Evolutionary conservation across 1,139 yeast species (phyloP), one percentile per base, ranked within the genome.

Genomic region (Candida frijolesensis): DNA sequence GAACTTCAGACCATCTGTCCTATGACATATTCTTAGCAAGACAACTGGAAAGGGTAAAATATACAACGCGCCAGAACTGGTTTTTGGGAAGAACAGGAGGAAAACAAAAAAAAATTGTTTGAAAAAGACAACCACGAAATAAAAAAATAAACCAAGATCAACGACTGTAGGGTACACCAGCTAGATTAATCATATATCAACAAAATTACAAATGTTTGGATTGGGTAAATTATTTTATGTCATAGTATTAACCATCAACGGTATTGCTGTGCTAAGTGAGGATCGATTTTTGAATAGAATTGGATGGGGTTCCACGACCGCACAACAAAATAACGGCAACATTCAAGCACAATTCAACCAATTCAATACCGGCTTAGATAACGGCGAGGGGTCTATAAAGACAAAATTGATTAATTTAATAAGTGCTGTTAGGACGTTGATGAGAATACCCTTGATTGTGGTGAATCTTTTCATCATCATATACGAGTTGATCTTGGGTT

Each of bases 261-360:
- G 80, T 1, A 70, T 76, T 27, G 80, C 80, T 1, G 76, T 76
- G 22, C 68, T 76, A 47, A 75, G 80, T 51, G 81, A 76, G 53
- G 81, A 76, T 58, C 62, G 81, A 44, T 76, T 76, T 54, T 67
- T 76, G 57, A 74, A 75, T 58, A 61, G 81, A 48, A 73, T 76
- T 25, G 81, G 81, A 25, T 75, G 79, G 79, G 70, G 73, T 11
- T 61, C 70, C 29, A 51, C 65, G 19, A 57, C 60, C 16, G 47
- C 58, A 15, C 57, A 25, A 51, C 50, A 42, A 55, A 44, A 43
- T 35, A 43, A 50, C 45, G 45, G 35, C 37, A 51, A 49, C 42
- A 43, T 51, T 27, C 53, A 54, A 30, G 66, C 64, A 41, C 72
- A 65, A 54, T 70, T 64, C 44, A 68, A 62, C 48, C 73, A 68